Base-by-base conservation (phyloP, 78 protist genomes). In the Dictyostelium firmibasis region DNA sequence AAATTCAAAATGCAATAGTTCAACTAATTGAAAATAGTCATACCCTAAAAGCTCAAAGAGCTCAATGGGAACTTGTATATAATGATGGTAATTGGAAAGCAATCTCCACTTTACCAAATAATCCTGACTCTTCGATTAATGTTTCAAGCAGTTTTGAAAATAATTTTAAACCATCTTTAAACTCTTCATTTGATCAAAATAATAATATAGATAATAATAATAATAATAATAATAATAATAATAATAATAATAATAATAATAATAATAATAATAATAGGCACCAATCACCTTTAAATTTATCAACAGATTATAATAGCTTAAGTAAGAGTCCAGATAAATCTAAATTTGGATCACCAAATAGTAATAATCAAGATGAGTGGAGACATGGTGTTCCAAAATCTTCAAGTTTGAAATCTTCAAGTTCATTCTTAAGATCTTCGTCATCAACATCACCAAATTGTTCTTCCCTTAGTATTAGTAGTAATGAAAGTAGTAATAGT, bases 41-140 rank as follows among this genome's bases (percentile, higher is more conserved):
- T 3, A 14, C n/a, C 3, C n/a, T 43, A 3, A 88, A 81, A 67
- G 53, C 18, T 53, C 87, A 88, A 79, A 60, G 94, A 64, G 44
- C 53, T 11, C 87, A 88, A 79, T 88, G 94, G 94, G 70, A 43
- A 62, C 29, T 88, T n/a, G 81, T 33, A 33, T 53, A 81, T 67
- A 33, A 88, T 10, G 36, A 88, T 67, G 94, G 94, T 25, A 33
- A 67, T 29, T 88, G 94, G 94, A 88, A 81, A 87, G 75, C 86
- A 4, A 64, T 87, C 14, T 62, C 93, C 9, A 41, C 50, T 16
- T 11, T 62, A 76, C 93, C 84, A 41, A 76, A 76, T 38, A n/a
- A n/a, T n/a, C n/a, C 29, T 5, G 27, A 78, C 27, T 50, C 62
- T 50, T 50, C 23, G 16, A 27, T 78, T n/a, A 78, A 78, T 43